Base-by-base conservation (phyloP, 2,329 filamentous ascomycete genomes). In the Colletotrichum eremochloae region DNA sequence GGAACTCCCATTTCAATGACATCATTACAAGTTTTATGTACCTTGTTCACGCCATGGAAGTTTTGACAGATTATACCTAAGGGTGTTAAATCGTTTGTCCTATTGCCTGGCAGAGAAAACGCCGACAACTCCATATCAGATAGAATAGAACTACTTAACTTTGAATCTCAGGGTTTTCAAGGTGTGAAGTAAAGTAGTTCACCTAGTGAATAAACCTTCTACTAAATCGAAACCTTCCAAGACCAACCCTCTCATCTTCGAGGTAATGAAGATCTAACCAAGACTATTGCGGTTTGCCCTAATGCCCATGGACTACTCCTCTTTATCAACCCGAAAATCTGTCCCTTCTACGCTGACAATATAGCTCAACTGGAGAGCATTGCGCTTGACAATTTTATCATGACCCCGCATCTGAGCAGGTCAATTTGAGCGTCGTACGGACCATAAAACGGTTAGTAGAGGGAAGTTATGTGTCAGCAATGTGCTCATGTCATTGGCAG, bases 291-390 rank as follows among this genome's bases (percentile, higher is more conserved):
- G 61, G 44, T 5, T 36, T 8, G 53, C 44, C 67, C 53, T 65
- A 50, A 46, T 9, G 3, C 53, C 44, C 61, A 38, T 53, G 14
- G 61, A 65, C 20, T 65, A 53, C 44, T 65, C 44, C 24, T 57
- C n/a, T 31, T 33, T 11, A 12, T 65, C 52, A 6, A 60, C 42
- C 7, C 42, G 42, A 12, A 65, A 65, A 5, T 46, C 31, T 2
- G n/a, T 29, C 18, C 53, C 52, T 11, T 57, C 52, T 2, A 68
- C 40, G 0, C 18, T 44, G 18, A 53, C 53, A 2, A 69, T 11
- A 0, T 69, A 65, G 44, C 52, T 69, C 7, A 57, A 29, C 36
- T 64, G 67, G 1, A 69, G 9, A 24, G 52, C 42, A 14, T 15
- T 52, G 11, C 33, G 52, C 40, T 52, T 53, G 15, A 33, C 4